A percentile compares a stretch with the other conserved stretches of the same genome.
Conservation (phyloP, 768 basidiomycete species). For the Hydnomerulius pinastri region DNA sequence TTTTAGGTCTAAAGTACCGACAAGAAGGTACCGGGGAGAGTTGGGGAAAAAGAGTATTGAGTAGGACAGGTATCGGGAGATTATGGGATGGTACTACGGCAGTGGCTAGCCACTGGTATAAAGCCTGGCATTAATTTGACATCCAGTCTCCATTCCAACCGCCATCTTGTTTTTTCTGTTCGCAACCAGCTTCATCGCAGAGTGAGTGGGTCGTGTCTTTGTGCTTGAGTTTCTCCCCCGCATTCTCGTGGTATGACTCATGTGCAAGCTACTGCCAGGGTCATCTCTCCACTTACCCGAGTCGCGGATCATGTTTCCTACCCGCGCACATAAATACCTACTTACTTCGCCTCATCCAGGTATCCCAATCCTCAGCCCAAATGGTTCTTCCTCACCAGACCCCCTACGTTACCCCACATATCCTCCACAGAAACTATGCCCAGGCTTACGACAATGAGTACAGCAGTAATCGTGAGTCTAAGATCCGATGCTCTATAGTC, state of each 20-base stretch:
- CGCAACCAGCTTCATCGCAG: constrained; percentile 4
- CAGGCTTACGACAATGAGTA: constrained; percentile 69
- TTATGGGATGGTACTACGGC: constrained; percentile 31
- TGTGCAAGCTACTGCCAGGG: constrained; percentile 1
- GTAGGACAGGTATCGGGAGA: constrained; percentile 23
- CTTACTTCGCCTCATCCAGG: constrained; percentile 8
- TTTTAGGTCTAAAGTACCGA: background rate
- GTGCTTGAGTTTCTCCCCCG: background rate
- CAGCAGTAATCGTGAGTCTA: constrained; percentile 54
- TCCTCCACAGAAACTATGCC: constrained; percentile 85
- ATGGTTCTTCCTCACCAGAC: constrained; percentile 76
- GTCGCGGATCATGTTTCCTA: constrained; percentile 26
- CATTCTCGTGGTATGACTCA: background rate
- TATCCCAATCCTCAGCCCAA: constrained; percentile 21
- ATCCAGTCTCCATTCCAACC: constrained; percentile 1
- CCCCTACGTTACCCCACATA: constrained; percentile 87
- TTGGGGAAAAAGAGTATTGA: constrained; percentile 22
- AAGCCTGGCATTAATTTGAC: constrained; percentile 11
- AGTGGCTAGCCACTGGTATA: constrained; percentile 28
- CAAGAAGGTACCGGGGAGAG: background rate
- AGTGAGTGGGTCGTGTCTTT: constrained; percentile 17
- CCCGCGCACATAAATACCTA: constrained; percentile 6
- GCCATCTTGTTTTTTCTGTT: constrained; percentile 2
- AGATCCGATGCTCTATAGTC: background rate
- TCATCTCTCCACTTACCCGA: constrained; percentile 11